phyloP scores from a whole-genome alignment of 148 eudicot species.

The Nyssa sinensis region DNA sequence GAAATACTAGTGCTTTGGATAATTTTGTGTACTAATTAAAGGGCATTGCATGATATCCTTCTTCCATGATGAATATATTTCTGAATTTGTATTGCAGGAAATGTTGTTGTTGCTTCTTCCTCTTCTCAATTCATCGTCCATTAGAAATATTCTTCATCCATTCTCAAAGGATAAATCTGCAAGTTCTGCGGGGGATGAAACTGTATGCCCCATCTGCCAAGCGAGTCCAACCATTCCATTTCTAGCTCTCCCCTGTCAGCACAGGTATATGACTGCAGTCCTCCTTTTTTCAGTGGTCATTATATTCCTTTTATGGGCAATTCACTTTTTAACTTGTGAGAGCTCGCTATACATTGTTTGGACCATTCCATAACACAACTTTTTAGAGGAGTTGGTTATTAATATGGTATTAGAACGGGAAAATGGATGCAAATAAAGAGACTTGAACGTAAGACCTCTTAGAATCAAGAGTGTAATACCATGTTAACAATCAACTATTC shows the following conservation, averaged over 20 bases:
- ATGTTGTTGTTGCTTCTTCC: constrained; percentile 94
- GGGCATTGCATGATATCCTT: neutral
- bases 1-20: neutral
- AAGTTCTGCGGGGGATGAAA: constrained; percentile 50
- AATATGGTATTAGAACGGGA: no score
- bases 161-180: constrained; percentile 82
- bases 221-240: constrained; percentile 76
- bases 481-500: no score
- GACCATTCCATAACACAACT: no score
- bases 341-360: no score
- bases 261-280: constrained; percentile 51
- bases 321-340: no score
- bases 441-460: no score
- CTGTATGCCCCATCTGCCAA: constrained; percentile 85
- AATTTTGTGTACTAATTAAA: neutral
- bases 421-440: no score
- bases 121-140: constrained; percentile 86
- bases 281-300: neutral
- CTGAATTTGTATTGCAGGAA: constrained; percentile 65
- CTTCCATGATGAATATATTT: neutral
- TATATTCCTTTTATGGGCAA: no score
- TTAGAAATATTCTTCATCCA: constrained; percentile 72
- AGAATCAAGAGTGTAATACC: no score
- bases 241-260: constrained; percentile 91
- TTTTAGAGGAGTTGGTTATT: no score